Percentiles rank a stretch among this genome's conserved stretches.
Conservation (phyloP, 2,329 filamentous ascomycete species). For the Hypoxylon rubiginosum region DNA sequence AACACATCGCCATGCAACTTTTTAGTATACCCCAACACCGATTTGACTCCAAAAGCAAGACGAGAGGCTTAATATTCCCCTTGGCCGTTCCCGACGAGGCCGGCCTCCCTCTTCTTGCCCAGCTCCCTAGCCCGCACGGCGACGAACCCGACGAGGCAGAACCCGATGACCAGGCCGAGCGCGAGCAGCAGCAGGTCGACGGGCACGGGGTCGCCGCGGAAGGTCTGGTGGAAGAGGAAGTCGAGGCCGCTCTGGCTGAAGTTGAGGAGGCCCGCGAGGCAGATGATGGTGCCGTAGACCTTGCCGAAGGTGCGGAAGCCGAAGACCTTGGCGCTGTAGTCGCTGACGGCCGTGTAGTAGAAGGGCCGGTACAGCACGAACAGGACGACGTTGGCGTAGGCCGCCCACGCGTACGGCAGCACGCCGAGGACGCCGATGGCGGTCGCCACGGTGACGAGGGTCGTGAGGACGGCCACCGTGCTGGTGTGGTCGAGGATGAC, state of each 20-base stretch:
- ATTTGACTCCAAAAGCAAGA: background rate
- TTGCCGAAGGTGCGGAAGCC: slow-evolving; percentile 93
- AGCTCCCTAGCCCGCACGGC: slow-evolving; percentile 54
- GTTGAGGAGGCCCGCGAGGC: slow-evolving; percentile 84
- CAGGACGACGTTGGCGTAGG: slow-evolving; percentile 80
- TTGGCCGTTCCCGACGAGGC: slow-evolving; percentile 16
- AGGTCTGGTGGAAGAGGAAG: slow-evolving; percentile 79
- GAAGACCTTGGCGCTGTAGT: slow-evolving; percentile 92
- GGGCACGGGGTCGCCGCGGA: slow-evolving; percentile 79
- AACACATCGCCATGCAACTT: slow-evolving; percentile 34
- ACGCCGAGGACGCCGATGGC: slow-evolving; percentile 82
- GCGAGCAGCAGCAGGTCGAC: slow-evolving; percentile 79
- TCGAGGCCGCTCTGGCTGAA: slow-evolving; percentile 87
- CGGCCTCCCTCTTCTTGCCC: slow-evolving; percentile 42
- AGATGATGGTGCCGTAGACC: slow-evolving; percentile 93
- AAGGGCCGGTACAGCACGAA: slow-evolving; percentile 90
- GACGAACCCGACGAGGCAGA: slow-evolving; percentile 76
- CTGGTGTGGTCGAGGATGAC: slow-evolving; percentile 80
- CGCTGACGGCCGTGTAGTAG: slow-evolving; percentile 91
- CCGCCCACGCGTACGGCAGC: slow-evolving; percentile 76
- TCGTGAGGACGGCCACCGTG: slow-evolving; percentile 77
- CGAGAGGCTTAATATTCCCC: slow-evolving; percentile 35
- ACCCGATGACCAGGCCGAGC: slow-evolving; percentile 73
- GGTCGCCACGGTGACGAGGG: slow-evolving; percentile 79
- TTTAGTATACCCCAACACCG: slow-evolving; percentile 9